Evolutionary conservation across 2,329 filamentous ascomycete species (phyloP).

Genomic region (Sporothrix pallida): DNA sequence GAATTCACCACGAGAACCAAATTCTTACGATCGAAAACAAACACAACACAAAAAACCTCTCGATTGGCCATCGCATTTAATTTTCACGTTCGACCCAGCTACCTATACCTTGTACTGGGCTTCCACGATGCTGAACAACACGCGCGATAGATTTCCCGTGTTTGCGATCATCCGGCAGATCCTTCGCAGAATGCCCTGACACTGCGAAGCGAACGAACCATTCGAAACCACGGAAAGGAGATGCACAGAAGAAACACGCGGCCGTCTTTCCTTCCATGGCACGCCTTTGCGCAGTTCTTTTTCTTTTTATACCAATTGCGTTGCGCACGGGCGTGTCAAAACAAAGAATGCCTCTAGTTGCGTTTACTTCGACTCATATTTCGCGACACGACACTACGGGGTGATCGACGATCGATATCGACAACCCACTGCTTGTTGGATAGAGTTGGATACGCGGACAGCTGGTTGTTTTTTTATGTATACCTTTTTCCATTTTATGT

Average conservation of each 20-base stretch:
- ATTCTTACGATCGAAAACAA: conserved; percentile 1
- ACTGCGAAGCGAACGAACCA: not conserved
- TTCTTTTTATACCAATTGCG: not conserved
- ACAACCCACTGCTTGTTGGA: conserved; percentile 22
- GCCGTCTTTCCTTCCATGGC: conserved; percentile 20
- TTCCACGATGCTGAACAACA: conserved; percentile 18
- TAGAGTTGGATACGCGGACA: conserved; percentile 27
- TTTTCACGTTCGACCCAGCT: not conserved
- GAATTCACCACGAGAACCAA: not conserved
- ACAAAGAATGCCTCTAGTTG: conserved; percentile 21
- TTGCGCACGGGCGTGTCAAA: conserved; percentile 26
- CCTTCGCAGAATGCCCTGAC: not conserved
- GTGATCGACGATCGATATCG: conserved; percentile 10
- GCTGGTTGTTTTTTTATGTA: conserved; percentile 33
- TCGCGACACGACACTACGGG: conserved; percentile 12
- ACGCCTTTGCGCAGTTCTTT: conserved; percentile 11
- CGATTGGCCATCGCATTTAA: not conserved
- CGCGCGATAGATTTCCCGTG: conserved; percentile 11
- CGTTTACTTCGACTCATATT: conserved; percentile 11
- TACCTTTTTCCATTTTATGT: conserved; percentile 34
- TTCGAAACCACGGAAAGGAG: conserved; percentile 14
- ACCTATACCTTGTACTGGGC: not conserved
- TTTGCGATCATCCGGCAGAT: not conserved
- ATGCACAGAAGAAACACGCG: conserved; percentile 2
- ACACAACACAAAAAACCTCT: not conserved